Evolutionary conservation across 1,284 basidiomycete genomes (phyloP), one percentile per base, ranked within the genome.

Genomic region (Naganishia albida): DNA sequence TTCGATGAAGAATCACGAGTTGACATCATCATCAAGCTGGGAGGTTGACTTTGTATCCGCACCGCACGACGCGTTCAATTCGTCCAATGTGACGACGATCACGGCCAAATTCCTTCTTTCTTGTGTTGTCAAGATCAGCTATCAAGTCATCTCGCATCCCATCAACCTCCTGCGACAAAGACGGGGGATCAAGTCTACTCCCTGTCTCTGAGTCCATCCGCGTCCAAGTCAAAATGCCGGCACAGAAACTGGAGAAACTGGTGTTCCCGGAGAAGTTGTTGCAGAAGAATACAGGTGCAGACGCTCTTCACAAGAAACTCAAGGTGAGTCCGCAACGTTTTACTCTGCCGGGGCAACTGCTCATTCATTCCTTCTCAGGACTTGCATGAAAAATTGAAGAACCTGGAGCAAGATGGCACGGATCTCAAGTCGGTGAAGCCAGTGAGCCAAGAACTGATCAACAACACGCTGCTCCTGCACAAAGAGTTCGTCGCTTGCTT

Each of bases 371-470:
- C 7, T 1, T n/a, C 23, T 13, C 39, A 65, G 64, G 64, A 62
- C 20, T 83, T 97, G 6, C 89, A 94, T 72, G 81, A 83, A 40
- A 89, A 96, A 73, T 87, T 99, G 46, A 85, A 87, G 18, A 85
- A 84, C 8, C 83, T 94, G 72, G 93, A 96, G 74, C 95, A 98
- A 79, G 95, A 97, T 70, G 79, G 80, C 39, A 86, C 92, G 73
- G 92, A 95, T 72, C 83, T 85, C 42, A 75, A 78, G 65, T 89
- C 91, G 0, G 85, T 99, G 55, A 80, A 83, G 59, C 76, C 80
- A 23, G 85, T 88, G 34, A 85, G 87, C 68, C 86, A 88, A 63
- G 90, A 96, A 72, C 87, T 99, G 73, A 85, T 95, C 70, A 84
- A 84, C 73, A 85, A 85, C 1, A 85, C 87, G 1, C 86, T 99